These are phyloP conservation scores for Filosporella fistucella DNA, from an alignment of 495 filamentous ascomycete species.

Conservation along the genomic window DNA sequence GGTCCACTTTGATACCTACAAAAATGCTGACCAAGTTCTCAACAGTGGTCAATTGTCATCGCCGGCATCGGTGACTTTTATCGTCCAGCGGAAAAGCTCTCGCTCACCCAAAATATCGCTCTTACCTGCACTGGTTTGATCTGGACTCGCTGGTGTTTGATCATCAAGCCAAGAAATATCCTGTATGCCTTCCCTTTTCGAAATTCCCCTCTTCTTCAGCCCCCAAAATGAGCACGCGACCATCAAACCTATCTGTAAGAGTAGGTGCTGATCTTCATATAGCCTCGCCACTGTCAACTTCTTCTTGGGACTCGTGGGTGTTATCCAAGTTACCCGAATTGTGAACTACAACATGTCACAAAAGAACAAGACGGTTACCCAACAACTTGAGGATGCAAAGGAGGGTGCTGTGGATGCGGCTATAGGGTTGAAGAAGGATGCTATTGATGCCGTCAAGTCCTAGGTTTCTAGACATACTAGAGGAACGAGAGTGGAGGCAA, in stretches of 20 bases:
- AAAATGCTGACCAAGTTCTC: slow-evolving; percentile 3
- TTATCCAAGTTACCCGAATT: slow-evolving; percentile 78
- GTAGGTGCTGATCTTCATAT: neutral
- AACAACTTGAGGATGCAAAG: slow-evolving; percentile 27
- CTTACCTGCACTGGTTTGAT: slow-evolving; percentile 87
- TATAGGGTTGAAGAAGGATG: slow-evolving; percentile 37
- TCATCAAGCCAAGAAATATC: slow-evolving; percentile 89
- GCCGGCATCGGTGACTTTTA: slow-evolving; percentile 88
- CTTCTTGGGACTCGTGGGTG: slow-evolving; percentile 86
- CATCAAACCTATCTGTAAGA: neutral
- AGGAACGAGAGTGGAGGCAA: no score
- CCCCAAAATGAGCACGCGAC: no score
- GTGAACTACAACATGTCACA: slow-evolving; percentile 56
- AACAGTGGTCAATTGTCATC: slow-evolving; percentile 83
- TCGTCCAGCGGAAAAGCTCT: slow-evolving; percentile 89
- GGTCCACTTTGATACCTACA: neutral
- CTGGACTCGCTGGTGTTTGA: slow-evolving; percentile 98
- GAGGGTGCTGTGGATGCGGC: slow-evolving; percentile 38
- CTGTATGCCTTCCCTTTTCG: slow-evolving; percentile 52
- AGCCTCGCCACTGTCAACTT: slow-evolving; percentile 96
- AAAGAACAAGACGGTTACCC: slow-evolving; percentile 40
- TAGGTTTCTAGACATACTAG: no score
- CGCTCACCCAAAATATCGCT: slow-evolving; percentile 83
- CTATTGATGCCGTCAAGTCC: slow-evolving; percentile 35
- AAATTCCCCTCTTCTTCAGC: neutral